Base-by-base conservation (phyloP, 106 monocot species). In the Narthecium ossifragum region DNA sequence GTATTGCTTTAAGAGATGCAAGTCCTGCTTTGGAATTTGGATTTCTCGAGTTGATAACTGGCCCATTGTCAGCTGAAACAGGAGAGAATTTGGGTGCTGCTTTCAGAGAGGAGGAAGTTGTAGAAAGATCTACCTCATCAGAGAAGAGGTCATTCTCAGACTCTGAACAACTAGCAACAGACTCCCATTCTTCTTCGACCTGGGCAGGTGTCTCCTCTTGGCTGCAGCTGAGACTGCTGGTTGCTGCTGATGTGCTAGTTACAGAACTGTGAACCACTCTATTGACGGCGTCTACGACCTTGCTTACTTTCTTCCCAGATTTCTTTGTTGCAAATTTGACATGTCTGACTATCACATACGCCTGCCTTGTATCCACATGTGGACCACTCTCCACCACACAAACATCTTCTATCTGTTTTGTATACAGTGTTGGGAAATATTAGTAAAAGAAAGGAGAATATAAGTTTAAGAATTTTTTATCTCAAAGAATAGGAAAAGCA, bases 311-410 rank as follows among this genome's bases (percentile, higher is more conserved):
- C 62, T 86, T 86, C 21, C 71, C 78, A 48, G 69, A 57, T 72
- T 88, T 87, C 54, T 79, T 87, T 23, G 72, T 50, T 18, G 40
- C 46, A 63, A 79, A 88, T 53, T 79, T 88, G 15, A 67, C 36
- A 46, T 88, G 87, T 62, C 70, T 75, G 21, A 88, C 75, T 41
- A 88, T 82, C 24, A 67, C 75, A 60, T 83, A 88, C 26, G 87
- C 82, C 49, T 88, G 68, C 23, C 65, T 82, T 43, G 65, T 37
- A 22, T 75, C 79, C 36, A 79, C 57, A 69, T 88, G 82, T 14
- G 87, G 87, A 34, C 87, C 87, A 66, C 82, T 88, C 79, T 82
- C 87, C 52, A 88, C 62, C 39, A 82, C n/a, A 26, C 75, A 68
- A 28, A 82, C 74, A 63, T 82, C 87, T 54, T 88, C 62, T 53